Evolutionary conservation across 805 yeast genomes (phyloP), one percentile per base, ranked within the genome.

Genomic region (Metschnikowia noctiluminum): DNA sequence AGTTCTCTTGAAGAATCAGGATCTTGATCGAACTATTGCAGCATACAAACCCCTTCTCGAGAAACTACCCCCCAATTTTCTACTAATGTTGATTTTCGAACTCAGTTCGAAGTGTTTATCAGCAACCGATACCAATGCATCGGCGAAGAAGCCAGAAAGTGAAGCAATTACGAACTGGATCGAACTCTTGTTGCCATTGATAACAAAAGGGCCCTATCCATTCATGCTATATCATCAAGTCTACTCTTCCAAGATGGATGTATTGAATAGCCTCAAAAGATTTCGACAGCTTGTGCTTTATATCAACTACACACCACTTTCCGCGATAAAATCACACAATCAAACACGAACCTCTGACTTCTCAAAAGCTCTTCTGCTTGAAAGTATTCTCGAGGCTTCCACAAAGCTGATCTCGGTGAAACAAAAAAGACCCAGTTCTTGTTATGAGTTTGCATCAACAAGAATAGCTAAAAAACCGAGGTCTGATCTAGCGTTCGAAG

Each of bases 291-390:
- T 41, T 28, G 35, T 44, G 7, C 27, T 32, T 16, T 35, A 28
- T 5, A 12, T 9, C 2, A 6, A 10, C 14, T 40, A 28, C 14
- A 8, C 13, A 28, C 35, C 27, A 21, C 4, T 21, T 21, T 21
- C 21, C 21, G 21, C 21, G 4, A 21, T 21, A 4, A 21, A 4
- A 21, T 21, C 21, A 2, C 21, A 21, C 21, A 21, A 21, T 21
- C 21, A 21, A 21, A 21, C 21, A 21, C 21, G 21, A 21, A 21
- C 4, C 2, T 21, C 21, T 21, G 38, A 31, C 27, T 50, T 44
- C 13, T 7, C 42, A 13, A 31, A 40, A 14, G 46, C 50, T 3
- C 54, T 49, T 9, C 54, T 51, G 54, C 43, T 51, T 11, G 51
- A 47, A n/a, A 47, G 42, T 16, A 35, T 50, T 21, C 37, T 50